Conservation (phyloP, 306 rosid genomes). For the Elaeagnus macrophylla region DNA sequence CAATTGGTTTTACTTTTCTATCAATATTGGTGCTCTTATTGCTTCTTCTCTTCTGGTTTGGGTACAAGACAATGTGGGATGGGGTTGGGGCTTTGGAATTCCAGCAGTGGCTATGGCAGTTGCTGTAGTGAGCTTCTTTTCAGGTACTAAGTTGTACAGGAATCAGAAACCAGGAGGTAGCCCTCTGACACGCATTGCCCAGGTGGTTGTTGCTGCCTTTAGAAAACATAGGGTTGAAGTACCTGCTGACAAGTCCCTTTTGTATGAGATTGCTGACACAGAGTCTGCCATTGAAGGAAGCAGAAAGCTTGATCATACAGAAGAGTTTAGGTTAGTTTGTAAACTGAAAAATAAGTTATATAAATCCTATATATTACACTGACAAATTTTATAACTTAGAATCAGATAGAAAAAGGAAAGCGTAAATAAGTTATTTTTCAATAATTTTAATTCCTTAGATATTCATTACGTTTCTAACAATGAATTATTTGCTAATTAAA, state of each 20-base stretch:
- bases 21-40: slow-evolving; percentile 67
- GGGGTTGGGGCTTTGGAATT: slow-evolving; percentile 76
- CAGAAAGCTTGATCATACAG: slow-evolving; percentile 66
- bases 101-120: slow-evolving; percentile 67
- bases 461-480: too few species aligned
- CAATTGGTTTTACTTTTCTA: slow-evolving; percentile 71
- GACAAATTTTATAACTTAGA: too few species aligned
- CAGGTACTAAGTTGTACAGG: slow-evolving; percentile 49
- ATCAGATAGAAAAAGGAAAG: too few species aligned
- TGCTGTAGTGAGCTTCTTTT: slow-evolving; percentile 63
- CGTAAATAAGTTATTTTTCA: too few species aligned
- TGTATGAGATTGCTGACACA: slow-evolving; percentile 51
- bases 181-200: slow-evolving; percentile 49
- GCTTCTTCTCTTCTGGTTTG: slow-evolving; percentile 60
- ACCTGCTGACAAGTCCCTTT: slow-evolving; percentile 42
- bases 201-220: slow-evolving; percentile 53
- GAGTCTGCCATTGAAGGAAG: slow-evolving; percentile 61
- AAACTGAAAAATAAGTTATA: background rate
- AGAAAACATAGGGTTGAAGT: slow-evolving; percentile 34
- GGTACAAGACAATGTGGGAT: slow-evolving; percentile 61
- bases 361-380: too few species aligned
- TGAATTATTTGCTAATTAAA: too few species aligned
- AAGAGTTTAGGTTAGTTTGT: slow-evolving; percentile 43
- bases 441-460: too few species aligned
- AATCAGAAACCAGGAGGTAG: slow-evolving; percentile 77